Evolutionary conservation across 2,329 filamentous ascomycete species (phyloP).

Genomic region (Ceratocystis colombiana): DNA sequence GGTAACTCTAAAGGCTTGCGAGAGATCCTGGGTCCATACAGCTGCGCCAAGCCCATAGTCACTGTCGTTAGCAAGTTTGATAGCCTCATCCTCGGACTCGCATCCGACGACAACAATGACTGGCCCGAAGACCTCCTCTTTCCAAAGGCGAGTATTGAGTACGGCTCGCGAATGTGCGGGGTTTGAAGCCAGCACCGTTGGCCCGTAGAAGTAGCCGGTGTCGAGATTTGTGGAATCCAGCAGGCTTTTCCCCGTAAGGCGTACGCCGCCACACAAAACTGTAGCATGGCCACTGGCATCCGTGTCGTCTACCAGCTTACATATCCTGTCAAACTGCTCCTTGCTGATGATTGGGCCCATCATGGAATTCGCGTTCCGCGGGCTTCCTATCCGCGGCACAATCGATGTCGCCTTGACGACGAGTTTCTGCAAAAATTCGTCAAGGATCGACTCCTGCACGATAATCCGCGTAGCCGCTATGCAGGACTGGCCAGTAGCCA

Average conservation of each 20-base stretch:
- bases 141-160: constrained; percentile 39
- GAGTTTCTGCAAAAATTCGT: constrained; percentile 51
- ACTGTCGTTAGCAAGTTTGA: constrained; percentile 36
- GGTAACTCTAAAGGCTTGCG: constrained; percentile 37
- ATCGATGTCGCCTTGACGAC: constrained; percentile 38
- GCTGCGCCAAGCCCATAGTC: constrained; percentile 47
- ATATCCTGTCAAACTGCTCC: constrained; percentile 41
- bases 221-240: constrained; percentile 47
- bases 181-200: constrained; percentile 38
- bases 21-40: constrained; percentile 47
- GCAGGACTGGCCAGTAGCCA: constrained; percentile 50
- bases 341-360: constrained; percentile 40
- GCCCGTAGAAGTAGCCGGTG: constrained; percentile 33
- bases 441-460: constrained; percentile 42
- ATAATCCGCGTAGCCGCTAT: constrained; percentile 50
- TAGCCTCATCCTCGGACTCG: constrained; percentile 31
- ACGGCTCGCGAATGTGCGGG: constrained; percentile 34
- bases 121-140: constrained; percentile 56
- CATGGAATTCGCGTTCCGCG: constrained; percentile 30
- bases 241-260: constrained; percentile 38
- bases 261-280: constrained; percentile 27
- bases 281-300: constrained; percentile 32
- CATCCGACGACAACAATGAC: constrained; percentile 48
- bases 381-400: constrained; percentile 35
- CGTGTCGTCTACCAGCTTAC: constrained; percentile 46